Base-by-base conservation (phyloP, 1,284 basidiomycete species). In the Cystobasidium pallidum region DNA sequence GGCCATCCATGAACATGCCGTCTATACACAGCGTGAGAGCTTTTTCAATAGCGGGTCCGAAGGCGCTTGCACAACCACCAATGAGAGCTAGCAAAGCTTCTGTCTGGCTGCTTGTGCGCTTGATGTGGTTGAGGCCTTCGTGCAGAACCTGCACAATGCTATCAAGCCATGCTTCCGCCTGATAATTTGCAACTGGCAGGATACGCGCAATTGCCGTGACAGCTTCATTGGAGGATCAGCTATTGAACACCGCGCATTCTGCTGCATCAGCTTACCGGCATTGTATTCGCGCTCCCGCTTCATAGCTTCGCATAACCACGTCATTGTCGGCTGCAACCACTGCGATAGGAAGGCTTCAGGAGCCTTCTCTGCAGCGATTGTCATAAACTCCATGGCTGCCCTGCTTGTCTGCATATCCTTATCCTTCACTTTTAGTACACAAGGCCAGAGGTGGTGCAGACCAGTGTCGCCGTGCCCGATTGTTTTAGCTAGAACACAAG, bases 321-420 rank as follows among this genome's bases (percentile, higher is more conserved):
- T 62, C 67, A 70, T 70, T 13, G 57, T 34, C 2, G 67, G 67
- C n/a, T 61, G 55, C 13, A 70, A 43, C 57, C 49, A 55, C 26
- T 61, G 39, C 15, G 19, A 15, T 10, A 34, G 47, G 67, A 70
- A 70, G 10, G 43, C 36, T 15, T 11, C n/a, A 41, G 55, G 26
- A 30, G 47, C n/a, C n/a, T 32, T 49, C 28, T 62, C 45, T 10
- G 67, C 67, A 11, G 58, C 58, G n/a, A 70, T 43, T 13, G 57
- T 62, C 19, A 70, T 26, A 34, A 55, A 70, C 26, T 70, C 67
- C 58, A 70, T 70, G 10, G 43, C 55, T 32, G 67, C 67, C 17
- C 49, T 32, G n/a, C 49, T 45, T 24, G 59, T 21, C 6, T 59
- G 67, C 28, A 34, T 49, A 43, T 70, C 67, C 21, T 39, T 61